A percentile compares a stretch with the other conserved stretches of the same genome.
Evolutionary conservation across 1,284 basidiomycete genomes (phyloP).

Genomic region (Rugosomyces carneus): DNA sequence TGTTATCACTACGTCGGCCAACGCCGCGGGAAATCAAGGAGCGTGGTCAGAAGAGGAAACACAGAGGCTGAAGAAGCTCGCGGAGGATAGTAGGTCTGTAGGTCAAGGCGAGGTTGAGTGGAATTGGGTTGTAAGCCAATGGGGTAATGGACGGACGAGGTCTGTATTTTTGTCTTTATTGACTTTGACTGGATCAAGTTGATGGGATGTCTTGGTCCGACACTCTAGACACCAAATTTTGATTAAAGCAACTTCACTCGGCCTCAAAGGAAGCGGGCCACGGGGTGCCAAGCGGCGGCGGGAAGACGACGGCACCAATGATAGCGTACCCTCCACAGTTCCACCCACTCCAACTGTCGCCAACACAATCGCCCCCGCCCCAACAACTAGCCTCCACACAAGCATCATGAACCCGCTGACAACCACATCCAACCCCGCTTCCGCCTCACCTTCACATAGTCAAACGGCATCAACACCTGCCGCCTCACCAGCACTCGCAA

Average conservation of each 20-base stretch:
- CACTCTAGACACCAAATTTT: slow-evolving; percentile 66
- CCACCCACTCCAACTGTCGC: slow-evolving; percentile 17
- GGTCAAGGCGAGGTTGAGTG: slow-evolving; percentile 60
- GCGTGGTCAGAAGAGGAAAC: slow-evolving; percentile 74
- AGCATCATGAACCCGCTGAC: slow-evolving; percentile 13
- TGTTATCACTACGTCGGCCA: slow-evolving; percentile 15
- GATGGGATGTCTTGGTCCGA: no score
- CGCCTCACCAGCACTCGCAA: slow-evolving; percentile 33
- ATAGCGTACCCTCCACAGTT: slow-evolving; percentile 20
- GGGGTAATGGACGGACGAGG: slow-evolving; percentile 68
- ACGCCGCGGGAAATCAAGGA: slow-evolving; percentile 46
- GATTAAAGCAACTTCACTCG: slow-evolving; percentile 68
- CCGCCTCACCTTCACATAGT: slow-evolving; percentile 28
- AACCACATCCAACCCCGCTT: slow-evolving; percentile 20
- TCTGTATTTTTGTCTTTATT: slow-evolving; percentile 18
- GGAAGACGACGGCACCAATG: slow-evolving; percentile 11
- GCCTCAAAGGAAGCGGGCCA: slow-evolving; percentile 65
- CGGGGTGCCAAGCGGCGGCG: slow-evolving; percentile 55
- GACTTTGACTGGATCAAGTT: not conserved
- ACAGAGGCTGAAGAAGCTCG: slow-evolving; percentile 55
- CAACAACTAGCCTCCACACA: slow-evolving; percentile 11
- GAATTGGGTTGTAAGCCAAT: slow-evolving; percentile 68
- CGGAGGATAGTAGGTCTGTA: slow-evolving; percentile 53
- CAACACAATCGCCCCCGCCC: not conserved
- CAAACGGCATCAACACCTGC: slow-evolving; percentile 28